Percentiles rank a stretch among this genome's conserved stretches.
Evolutionary conservation across 768 basidiomycete species (phyloP).

Genomic region (Leccinum aurantiacum): DNA sequence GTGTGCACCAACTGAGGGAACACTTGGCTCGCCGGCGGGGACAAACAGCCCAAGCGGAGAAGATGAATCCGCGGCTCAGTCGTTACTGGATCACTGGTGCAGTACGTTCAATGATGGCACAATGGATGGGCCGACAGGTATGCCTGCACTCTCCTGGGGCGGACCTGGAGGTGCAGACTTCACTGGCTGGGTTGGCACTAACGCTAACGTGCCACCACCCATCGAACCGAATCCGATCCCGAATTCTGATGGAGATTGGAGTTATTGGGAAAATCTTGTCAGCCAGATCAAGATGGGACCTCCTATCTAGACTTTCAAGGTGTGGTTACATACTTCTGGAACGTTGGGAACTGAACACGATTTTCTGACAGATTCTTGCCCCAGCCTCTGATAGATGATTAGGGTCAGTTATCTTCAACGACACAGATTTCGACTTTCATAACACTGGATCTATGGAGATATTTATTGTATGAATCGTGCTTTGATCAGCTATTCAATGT

Average conservation of each 20-base stretch:
- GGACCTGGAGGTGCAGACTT: conserved; percentile 57
- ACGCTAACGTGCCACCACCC: conserved; percentile 37
- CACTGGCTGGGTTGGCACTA: conserved; percentile 54
- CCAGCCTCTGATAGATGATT: not conserved
- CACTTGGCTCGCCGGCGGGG: conserved; percentile 57
- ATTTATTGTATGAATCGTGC: conserved; percentile 6
- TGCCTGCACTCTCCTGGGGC: conserved; percentile 56
- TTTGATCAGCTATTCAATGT: conserved; percentile 7
- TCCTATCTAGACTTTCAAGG: conserved; percentile 20
- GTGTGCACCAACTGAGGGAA: conserved; percentile 39
- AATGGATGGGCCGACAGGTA: conserved; percentile 48
- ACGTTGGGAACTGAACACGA: not conserved
- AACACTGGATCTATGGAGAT: conserved; percentile 1
- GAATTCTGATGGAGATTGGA: conserved; percentile 68
- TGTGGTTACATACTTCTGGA: not conserved
- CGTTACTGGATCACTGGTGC: conserved; percentile 81
- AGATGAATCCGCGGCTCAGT: conserved; percentile 75
- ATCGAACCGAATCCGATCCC: conserved; percentile 47
- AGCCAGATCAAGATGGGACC: conserved; percentile 46
- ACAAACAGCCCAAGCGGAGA: conserved; percentile 72
- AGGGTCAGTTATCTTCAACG: conserved; percentile 6
- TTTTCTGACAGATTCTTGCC: not conserved
- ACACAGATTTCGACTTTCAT: conserved; percentile 11
- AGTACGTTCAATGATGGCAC: conserved; percentile 72
- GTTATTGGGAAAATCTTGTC: conserved; percentile 81